Evolutionary conservation across 495 filamentous ascomycete species (phyloP).

Genomic region (Paragyromitra xinjiangensis): DNA sequence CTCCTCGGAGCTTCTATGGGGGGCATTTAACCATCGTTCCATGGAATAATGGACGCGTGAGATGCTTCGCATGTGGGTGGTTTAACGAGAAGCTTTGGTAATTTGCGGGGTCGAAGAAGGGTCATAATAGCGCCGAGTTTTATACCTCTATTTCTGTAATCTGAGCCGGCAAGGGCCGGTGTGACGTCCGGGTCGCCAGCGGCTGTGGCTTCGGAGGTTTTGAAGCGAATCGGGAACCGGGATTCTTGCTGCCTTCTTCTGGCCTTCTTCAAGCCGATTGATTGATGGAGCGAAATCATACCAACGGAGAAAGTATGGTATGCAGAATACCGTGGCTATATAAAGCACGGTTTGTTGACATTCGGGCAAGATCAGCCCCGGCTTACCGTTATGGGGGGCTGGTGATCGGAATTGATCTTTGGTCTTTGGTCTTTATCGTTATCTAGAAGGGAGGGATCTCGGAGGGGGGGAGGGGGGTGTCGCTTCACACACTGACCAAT

Average conservation of each 20-base stretch:
- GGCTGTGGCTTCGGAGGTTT: conserved; percentile 47
- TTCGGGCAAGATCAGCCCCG: conserved; percentile 10
- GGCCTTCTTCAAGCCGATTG: conserved; percentile 24
- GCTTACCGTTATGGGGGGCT: conserved; percentile 3
- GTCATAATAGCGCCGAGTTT: conserved; percentile 22
- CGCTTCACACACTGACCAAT: conserved; percentile 34
- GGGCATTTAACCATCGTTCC: conserved; percentile 24
- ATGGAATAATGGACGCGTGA: conserved; percentile 13
- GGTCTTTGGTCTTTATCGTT: conserved; percentile 36
- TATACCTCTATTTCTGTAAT: conserved; percentile 38
- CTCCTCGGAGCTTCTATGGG: conserved; percentile 14
- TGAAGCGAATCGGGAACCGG: conserved; percentile 35
- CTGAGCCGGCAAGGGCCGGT: conserved; percentile 15
- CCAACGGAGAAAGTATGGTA: conserved; percentile 31
- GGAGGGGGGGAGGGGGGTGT: not conserved
- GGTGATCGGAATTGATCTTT: conserved; percentile 34
- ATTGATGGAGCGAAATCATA: conserved; percentile 24
- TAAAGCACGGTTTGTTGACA: conserved; percentile 5
- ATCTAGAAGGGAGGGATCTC: conserved; percentile 21
- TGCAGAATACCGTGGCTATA: conserved; percentile 36
- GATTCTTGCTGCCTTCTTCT: conserved; percentile 24
- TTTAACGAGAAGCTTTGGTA: conserved; percentile 37
- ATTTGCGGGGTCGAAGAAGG: conserved; percentile 21
- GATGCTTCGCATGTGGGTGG: conserved; percentile 24
- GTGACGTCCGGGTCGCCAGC: conserved; percentile 29